Conservation (phyloP, 2,329 filamentous ascomycete species). For the Fusarium sp. region DNA sequence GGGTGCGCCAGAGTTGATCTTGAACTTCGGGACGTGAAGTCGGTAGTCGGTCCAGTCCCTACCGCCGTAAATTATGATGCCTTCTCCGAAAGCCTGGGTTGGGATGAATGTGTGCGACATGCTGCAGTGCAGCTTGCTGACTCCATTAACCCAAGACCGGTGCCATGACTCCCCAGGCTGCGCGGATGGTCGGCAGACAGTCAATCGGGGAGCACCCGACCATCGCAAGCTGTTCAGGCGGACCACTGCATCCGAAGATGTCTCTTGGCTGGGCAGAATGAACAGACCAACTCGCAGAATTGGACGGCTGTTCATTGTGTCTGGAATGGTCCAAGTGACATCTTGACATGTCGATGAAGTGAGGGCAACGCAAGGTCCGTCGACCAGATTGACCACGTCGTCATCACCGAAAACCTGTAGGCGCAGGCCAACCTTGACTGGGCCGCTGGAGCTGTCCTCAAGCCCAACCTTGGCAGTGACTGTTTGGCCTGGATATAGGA, state of each 20-base stretch:
- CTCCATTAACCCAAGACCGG: constrained; percentile 2
- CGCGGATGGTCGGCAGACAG: background rate
- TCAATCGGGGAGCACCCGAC: background rate
- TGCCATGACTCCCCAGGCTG: background rate
- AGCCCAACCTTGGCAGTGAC: background rate
- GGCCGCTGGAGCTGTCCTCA: background rate
- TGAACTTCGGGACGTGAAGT: background rate
- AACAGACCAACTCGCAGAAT: background rate
- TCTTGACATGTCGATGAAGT: background rate
- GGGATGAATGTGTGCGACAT: background rate
- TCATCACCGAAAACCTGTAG: background rate
- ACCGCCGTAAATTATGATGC: background rate
- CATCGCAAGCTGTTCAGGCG: background rate
- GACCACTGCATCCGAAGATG: background rate
- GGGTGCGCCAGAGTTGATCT: constrained; percentile 1
- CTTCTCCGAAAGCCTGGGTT: background rate
- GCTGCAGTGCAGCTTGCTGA: background rate
- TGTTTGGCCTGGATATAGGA: background rate
- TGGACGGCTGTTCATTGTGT: background rate
- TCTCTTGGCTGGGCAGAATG: background rate
- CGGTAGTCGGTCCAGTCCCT: constrained; percentile 1
- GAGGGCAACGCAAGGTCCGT: background rate
- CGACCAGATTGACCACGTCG: background rate
- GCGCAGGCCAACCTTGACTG: background rate
- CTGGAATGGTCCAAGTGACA: background rate